These are phyloP conservation scores for Rhodotorula sp. DNA, from an alignment of 1,284 basidiomycete species.

Conservation along the genomic window DNA sequence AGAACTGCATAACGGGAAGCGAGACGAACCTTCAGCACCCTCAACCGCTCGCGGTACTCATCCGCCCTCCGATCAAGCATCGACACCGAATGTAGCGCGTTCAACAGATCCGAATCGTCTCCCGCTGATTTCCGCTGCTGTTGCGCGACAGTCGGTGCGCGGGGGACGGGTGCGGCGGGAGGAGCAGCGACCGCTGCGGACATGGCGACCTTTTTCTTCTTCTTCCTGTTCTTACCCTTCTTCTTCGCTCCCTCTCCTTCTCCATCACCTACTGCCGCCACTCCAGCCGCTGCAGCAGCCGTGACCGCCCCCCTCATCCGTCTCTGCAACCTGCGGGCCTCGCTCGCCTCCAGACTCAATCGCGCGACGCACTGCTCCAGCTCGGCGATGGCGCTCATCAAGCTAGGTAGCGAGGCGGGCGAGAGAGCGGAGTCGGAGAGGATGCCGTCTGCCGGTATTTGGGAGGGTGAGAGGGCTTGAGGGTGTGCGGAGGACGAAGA, in stretches of 20 bases:
- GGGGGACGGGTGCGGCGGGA: neutral
- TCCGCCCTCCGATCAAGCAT: conserved; percentile 27
- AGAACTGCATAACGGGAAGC: too few relatives aligned
- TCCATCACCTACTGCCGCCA: neutral
- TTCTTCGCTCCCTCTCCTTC: neutral
- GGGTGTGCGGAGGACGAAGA: neutral
- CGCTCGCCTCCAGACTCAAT: conserved; percentile 30
- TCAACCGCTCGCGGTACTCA: conserved; percentile 30
- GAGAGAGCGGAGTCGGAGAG: conserved; percentile 13
- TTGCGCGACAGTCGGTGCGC: neutral
- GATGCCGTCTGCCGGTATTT: conserved; percentile 4
- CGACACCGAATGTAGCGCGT: conserved; percentile 26
- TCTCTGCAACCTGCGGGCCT: conserved; percentile 30
- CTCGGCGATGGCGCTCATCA: conserved; percentile 31
- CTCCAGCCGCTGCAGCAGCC: neutral
- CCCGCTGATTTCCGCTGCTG: neutral
- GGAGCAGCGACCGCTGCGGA: neutral
- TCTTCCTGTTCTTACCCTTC: conserved; percentile 7
- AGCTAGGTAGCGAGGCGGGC: conserved; percentile 10
- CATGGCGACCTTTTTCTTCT: neutral
- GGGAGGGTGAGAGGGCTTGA: neutral
- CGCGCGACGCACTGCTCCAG: conserved; percentile 33
- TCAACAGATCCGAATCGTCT: conserved; percentile 30
- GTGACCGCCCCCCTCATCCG: conserved; percentile 20
- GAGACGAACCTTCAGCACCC: conserved; percentile 19